Evolutionary conservation across 2,329 filamentous ascomycete species (phyloP), one percentile per base, ranked within the genome.

Genomic region (Cladophialophora exuberans): DNA sequence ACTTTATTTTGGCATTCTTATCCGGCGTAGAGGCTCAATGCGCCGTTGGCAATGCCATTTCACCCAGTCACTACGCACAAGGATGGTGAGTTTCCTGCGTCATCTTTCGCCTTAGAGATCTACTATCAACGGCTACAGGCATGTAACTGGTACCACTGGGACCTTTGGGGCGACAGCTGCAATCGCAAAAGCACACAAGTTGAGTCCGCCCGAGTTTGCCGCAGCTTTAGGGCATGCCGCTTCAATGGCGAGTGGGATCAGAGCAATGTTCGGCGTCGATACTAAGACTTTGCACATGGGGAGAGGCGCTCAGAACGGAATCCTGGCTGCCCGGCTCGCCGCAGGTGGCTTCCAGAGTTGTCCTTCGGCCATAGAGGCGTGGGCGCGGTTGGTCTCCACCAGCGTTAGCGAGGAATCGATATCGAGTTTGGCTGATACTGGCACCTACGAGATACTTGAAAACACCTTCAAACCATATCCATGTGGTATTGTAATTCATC

Each of bases 381-480:
- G 78, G 61, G 71, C 76, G 17, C 79, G 79, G 2, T 82, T 79
- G 79, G 72, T 75, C 3, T 67, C 73, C 3, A 72, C 78, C 28
- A 68, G 70, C 30, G 67, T 76, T 11, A 68, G 72, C 4, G 69
- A 68, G 31, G 68, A 74, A 55, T 62, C 76, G 30, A 61, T 59
- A 26, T 51, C 46, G 23, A 35, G 22, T 6, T 26, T 56, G 3
- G 31, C 53, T n/a, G 20, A 31, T 7, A 39, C 22, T 7, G 23
- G 30, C 6, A 15, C 18, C 4, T 83, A 78, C 78, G 78, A 83
- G 67, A 76, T 79, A 5, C 69, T 76, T 61, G 72, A 73, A 57
- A 83, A 82, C 57, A 75, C 76, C 1, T 83, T 82, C 67, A 83
- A 83, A 64, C 80, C 79, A 0, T 83, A 78, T 57, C 79, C 80